Percentiles rank a stretch among this genome's conserved stretches.
phyloP scores from a whole-genome alignment of 2,329 filamentous ascomycete species.

The Huntiella abstrusa region DNA sequence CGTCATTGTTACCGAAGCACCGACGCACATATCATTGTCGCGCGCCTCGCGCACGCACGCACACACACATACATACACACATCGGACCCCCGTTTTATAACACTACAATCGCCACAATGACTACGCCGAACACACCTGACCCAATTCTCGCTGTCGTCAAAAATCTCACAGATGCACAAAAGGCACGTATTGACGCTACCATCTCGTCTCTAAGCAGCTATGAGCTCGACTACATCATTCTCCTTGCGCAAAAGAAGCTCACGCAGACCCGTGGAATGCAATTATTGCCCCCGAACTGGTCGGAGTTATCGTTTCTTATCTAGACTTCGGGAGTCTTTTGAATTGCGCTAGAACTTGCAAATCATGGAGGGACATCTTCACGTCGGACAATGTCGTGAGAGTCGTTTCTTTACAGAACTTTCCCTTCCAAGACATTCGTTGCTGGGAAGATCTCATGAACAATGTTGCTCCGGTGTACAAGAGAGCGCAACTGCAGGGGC shows the following conservation, averaged over 20 bases:
- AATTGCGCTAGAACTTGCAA: background rate
- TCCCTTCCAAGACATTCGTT: slow-evolving; percentile 1
- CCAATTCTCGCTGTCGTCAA: too few relatives aligned
- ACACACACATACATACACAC: too few relatives aligned
- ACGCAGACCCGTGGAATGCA: background rate
- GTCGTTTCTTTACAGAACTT: background rate
- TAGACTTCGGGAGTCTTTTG: background rate
- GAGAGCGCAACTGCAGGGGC: too few relatives aligned
- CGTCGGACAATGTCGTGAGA: background rate
- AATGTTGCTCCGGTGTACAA: background rate
- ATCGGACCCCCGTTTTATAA: too few relatives aligned
- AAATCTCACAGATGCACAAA: too few relatives aligned
- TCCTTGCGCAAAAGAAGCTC: background rate
- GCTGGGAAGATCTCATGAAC: background rate
- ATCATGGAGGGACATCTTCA: background rate
- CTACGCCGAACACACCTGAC: too few relatives aligned
- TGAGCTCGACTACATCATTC: background rate
- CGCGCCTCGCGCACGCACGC: too few relatives aligned
- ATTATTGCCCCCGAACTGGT: background rate
- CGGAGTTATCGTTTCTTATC: background rate
- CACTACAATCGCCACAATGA: too few relatives aligned
- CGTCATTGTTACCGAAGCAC: too few relatives aligned
- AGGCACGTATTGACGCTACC: too few relatives aligned
- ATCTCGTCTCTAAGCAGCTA: background rate
- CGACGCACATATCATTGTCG: too few relatives aligned